phyloP scores from a whole-genome alignment of 352 stramenopile species.

The Albugo candida region DNA sequence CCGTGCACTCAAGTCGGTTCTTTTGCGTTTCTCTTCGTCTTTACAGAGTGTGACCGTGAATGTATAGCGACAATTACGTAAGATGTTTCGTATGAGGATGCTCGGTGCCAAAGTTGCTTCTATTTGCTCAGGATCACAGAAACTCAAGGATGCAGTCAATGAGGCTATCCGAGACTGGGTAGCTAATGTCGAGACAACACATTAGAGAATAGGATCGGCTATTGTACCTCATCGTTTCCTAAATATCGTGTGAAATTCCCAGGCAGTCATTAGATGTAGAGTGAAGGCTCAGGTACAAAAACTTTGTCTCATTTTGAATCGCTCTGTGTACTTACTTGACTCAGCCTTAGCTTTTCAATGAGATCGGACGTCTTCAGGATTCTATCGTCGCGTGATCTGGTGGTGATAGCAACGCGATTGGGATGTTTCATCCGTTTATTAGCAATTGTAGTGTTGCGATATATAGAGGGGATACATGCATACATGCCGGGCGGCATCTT shows the following conservation, averaged over 20 bases:
- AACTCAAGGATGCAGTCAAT: slow-evolving; percentile 98
- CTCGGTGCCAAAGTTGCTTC: slow-evolving; percentile 90
- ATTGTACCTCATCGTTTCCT: slow-evolving; percentile 96
- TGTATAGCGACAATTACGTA: slow-evolving; percentile 83
- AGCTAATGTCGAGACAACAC: slow-evolving; percentile 94
- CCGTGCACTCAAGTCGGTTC: slow-evolving; percentile 63
- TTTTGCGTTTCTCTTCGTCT: not conserved
- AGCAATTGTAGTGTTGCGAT: slow-evolving; percentile 86
- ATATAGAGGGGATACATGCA: slow-evolving; percentile 91
- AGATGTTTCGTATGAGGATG: slow-evolving; percentile 90
- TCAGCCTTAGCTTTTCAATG: slow-evolving; percentile 76
- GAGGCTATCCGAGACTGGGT: slow-evolving; percentile 98
- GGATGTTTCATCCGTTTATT: slow-evolving; percentile 95
- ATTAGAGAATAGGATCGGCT: slow-evolving; percentile 97
- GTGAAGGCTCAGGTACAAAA: slow-evolving; percentile 73
- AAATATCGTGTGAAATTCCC: slow-evolving; percentile 96
- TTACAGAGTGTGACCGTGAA: not conserved
- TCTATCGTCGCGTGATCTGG: slow-evolving; percentile 94
- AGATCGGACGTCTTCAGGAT: slow-evolving; percentile 89
- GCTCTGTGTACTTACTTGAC: slow-evolving; percentile 1
- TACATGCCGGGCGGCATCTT: slow-evolving; percentile 79
- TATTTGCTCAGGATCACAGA: slow-evolving; percentile 90
- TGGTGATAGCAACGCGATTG: slow-evolving; percentile 97
- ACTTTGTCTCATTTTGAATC: not conserved
- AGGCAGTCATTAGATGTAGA: slow-evolving; percentile 88